phyloP scores from a whole-genome alignment of 306 rosid genomes.

The Lupinus albus region DNA sequence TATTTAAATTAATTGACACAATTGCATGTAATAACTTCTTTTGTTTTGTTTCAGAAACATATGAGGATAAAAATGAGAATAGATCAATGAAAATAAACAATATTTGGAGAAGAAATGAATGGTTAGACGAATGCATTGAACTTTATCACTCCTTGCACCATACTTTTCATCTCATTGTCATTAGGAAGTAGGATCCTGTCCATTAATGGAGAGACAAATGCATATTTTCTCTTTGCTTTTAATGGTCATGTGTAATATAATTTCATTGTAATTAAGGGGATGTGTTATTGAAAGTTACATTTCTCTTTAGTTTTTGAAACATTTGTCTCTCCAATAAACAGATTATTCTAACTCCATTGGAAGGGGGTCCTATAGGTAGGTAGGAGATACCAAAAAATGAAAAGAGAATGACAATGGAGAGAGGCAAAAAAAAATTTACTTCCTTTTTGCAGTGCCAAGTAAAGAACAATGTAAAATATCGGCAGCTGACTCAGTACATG shows the following conservation, averaged over 20 bases:
- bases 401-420: neutral
- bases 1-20: neutral
- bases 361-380: neutral
- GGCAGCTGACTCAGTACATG: too few species aligned
- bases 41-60: neutral
- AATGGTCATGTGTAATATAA: too few species aligned
- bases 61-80: neutral
- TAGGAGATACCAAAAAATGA: neutral
- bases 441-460: neutral
- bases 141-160: neutral
- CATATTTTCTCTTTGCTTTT: too few species aligned
- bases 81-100: neutral
- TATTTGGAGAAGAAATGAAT: neutral
- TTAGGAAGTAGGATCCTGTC: too few species aligned
- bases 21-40: neutral
- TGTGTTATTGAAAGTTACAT: too few species aligned
- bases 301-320: too few species aligned
- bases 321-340: too few species aligned
- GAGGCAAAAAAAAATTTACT: neutral
- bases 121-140: neutral
- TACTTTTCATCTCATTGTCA: neutral
- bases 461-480: neutral
- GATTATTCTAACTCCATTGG: too few species aligned
- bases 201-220: too few species aligned
- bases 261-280: too few species aligned